A percentile compares a stretch with the other conserved stretches of the same genome.
Conservation (phyloP, 2,329 filamentous ascomycete genomes). For the Eutypella sp. region DNA sequence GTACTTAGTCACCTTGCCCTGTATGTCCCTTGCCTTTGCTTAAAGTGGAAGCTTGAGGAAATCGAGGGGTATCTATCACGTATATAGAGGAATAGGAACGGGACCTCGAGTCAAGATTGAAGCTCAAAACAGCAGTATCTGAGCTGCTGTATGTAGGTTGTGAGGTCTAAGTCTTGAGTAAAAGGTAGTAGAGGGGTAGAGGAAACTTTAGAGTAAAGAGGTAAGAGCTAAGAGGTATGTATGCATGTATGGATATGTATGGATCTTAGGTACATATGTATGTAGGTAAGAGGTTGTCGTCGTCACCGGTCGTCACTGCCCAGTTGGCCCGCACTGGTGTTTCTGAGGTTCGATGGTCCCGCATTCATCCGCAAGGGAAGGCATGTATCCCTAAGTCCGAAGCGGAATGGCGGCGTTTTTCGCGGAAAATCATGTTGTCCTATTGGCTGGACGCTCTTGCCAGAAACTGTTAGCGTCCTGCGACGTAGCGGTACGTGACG, state of each 20-base stretch:
- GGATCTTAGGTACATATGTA: not conserved
- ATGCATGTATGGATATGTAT: not conserved
- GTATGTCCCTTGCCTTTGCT: no score
- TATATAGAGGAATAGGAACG: no score
- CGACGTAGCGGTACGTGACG: slow-evolving; percentile 15
- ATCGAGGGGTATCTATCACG: no score
- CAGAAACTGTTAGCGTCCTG: slow-evolving; percentile 14
- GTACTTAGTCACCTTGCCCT: no score
- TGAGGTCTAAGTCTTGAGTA: no score
- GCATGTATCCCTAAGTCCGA: slow-evolving; percentile 6
- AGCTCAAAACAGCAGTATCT: no score
- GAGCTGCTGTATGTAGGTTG: no score
- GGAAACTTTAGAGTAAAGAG: no score
- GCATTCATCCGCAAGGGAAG: not conserved
- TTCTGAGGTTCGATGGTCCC: not conserved
- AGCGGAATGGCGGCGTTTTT: slow-evolving; percentile 13
- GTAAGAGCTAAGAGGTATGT: no score
- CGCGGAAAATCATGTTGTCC: slow-evolving; percentile 9
- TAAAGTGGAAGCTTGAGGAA: no score
- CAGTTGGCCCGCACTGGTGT: not conserved
- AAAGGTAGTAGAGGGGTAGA: no score
- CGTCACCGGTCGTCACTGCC: slow-evolving; percentile 11
- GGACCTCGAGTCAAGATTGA: no score
- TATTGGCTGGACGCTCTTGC: slow-evolving; percentile 20
- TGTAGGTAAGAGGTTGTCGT: slow-evolving; percentile 5